phyloP scores from a whole-genome alignment of 2,329 filamentous ascomycete species.

The Paramyrothecium sp. region DNA sequence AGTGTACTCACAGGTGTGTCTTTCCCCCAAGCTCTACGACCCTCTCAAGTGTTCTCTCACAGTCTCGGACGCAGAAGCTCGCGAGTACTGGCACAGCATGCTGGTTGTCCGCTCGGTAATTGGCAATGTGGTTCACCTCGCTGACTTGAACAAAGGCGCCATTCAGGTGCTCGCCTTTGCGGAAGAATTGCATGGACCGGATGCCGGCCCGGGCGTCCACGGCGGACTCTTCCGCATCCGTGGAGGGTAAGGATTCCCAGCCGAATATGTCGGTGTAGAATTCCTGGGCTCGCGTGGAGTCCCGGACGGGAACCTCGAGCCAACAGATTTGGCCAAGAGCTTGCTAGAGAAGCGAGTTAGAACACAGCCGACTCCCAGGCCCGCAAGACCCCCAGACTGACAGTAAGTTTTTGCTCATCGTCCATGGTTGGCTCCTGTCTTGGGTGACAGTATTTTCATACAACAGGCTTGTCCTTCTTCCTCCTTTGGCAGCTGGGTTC shows the following conservation, averaged over 20 bases:
- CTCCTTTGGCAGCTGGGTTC: too few relatives aligned
- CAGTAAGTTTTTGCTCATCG: neutral
- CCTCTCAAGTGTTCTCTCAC: slow-evolving; percentile 26
- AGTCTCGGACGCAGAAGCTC: slow-evolving; percentile 30
- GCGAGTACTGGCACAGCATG: slow-evolving; percentile 27
- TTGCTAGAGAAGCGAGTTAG: slow-evolving; percentile 12
- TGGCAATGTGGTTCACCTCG: slow-evolving; percentile 23
- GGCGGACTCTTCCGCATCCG: slow-evolving; percentile 9
- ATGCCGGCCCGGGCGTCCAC: slow-evolving; percentile 17
- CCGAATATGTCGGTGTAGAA: slow-evolving; percentile 36
- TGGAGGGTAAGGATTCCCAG: slow-evolving; percentile 23
- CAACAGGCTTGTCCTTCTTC: too few relatives aligned
- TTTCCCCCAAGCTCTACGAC: slow-evolving; percentile 28
- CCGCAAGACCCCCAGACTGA: neutral
- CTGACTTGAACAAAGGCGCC: slow-evolving; percentile 33
- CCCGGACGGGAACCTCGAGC: slow-evolving; percentile 35
- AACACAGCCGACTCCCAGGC: neutral
- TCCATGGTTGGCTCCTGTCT: neutral
- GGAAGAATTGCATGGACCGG: slow-evolving; percentile 32
- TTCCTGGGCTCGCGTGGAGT: slow-evolving; percentile 29
- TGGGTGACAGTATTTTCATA: too few relatives aligned
- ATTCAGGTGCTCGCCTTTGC: slow-evolving; percentile 25
- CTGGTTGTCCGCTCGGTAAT: slow-evolving; percentile 19
- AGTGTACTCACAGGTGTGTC: slow-evolving; percentile 34
- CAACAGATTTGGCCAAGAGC: slow-evolving; percentile 33